These are phyloP conservation scores for Candida frijolesensis DNA, from an alignment of 1,139 yeast genomes.

Conservation along the genomic window DNA sequence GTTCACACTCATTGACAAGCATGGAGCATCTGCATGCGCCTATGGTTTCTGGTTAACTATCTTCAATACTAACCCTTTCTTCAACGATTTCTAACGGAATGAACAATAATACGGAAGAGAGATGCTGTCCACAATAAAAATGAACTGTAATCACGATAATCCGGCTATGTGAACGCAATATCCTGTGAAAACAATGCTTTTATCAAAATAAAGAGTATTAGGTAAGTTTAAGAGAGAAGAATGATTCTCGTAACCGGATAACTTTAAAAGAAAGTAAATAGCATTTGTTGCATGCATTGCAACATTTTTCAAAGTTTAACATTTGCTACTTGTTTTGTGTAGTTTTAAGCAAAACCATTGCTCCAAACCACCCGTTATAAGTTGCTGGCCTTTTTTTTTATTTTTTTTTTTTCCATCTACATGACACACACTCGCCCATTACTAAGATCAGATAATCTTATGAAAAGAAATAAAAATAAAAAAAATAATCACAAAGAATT, in stretches of 20 bases:
- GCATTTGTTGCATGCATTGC: neutral
- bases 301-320: neutral
- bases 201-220: neutral
- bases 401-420: neutral
- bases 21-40: too few relatives aligned
- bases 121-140: too few relatives aligned
- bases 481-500: neutral
- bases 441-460: slow-evolving; percentile 1
- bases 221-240: neutral
- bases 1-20: too few relatives aligned
- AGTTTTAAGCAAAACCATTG: neutral
- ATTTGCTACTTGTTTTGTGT: neutral
- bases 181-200: neutral
- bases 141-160: neutral
- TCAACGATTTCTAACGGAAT: too few relatives aligned
- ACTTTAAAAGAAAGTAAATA: neutral
- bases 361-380: neutral
- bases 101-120: neutral
- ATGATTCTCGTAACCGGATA: neutral
- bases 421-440: neutral
- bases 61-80: neutral
- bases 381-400: neutral
- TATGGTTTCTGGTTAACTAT: neutral
- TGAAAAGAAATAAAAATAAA: neutral
- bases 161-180: neutral